A percentile compares a stretch with the other conserved stretches of the same genome.
Evolutionary conservation across 2,329 filamentous ascomycete genomes (phyloP).

Genomic region (Salinomyces thailandicus): DNA sequence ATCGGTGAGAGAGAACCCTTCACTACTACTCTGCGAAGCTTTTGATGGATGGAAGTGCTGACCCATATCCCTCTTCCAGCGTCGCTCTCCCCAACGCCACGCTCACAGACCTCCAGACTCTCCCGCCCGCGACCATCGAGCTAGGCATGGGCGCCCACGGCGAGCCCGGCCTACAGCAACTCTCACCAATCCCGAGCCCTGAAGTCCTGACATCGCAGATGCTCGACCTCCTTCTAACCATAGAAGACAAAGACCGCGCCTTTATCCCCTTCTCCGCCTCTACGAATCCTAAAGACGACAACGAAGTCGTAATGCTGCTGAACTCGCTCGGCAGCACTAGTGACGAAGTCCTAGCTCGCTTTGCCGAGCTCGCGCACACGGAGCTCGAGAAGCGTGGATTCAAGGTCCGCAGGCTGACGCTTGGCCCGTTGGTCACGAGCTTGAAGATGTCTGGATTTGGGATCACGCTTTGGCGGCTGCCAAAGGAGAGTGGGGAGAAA

Average conservation of each 20-base stretch:
- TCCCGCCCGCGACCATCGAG: conserved; percentile 45
- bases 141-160: conserved; percentile 60
- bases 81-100: conserved; percentile 38
- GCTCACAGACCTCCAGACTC: conserved; percentile 49
- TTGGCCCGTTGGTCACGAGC: conserved; percentile 28
- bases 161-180: conserved; percentile 50
- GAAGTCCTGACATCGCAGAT: conserved; percentile 26
- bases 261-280: conserved; percentile 28
- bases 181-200: conserved; percentile 36
- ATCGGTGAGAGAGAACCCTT: conserved; percentile 19
- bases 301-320: conserved; percentile 26
- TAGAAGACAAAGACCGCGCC: conserved; percentile 24
- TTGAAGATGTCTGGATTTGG: conserved; percentile 30
- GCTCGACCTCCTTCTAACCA: conserved; percentile 26
- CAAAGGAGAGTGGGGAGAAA: conserved; percentile 20
- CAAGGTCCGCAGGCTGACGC: conserved; percentile 24
- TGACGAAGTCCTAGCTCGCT: conserved; percentile 27
- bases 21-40: conserved; percentile 20
- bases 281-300: conserved; percentile 19
- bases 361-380: conserved; percentile 25
- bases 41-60: conserved; percentile 6
- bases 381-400: conserved; percentile 30
- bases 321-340: conserved; percentile 29
- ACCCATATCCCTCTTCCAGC: conserved; percentile 9
- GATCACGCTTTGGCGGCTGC: conserved; percentile 29